Percentiles rank a stretch among this genome's conserved stretches.
Evolutionary conservation across 768 basidiomycete species (phyloP).

Genomic region (Piloderma croceum): DNA sequence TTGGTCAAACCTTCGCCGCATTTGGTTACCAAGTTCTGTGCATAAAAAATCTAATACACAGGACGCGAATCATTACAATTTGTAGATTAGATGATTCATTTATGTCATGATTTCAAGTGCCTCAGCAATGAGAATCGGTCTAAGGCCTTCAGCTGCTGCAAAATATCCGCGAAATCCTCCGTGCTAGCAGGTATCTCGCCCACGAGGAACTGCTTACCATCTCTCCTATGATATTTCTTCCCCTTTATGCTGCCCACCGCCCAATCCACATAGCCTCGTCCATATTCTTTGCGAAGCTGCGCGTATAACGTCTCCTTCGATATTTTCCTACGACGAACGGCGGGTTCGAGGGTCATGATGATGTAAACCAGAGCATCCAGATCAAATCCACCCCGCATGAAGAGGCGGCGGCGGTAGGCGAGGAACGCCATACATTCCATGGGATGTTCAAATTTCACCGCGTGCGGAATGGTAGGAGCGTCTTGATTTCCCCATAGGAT

Average conservation of each 20-base stretch:
- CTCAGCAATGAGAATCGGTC: too few relatives aligned
- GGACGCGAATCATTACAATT: too few relatives aligned
- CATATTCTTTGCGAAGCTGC: background rate
- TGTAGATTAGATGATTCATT: too few relatives aligned
- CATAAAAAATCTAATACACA: too few relatives aligned
- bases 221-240: background rate
- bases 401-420: constrained; percentile 1
- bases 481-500: constrained; percentile 4
- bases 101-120: too few relatives aligned
- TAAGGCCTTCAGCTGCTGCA: background rate
- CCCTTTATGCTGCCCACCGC: background rate
- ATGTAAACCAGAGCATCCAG: constrained; percentile 1
- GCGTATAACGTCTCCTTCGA: background rate
- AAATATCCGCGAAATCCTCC: background rate
- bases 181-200: background rate
- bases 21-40: too few relatives aligned
- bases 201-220: background rate
- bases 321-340: constrained; percentile 1
- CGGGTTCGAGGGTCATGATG: constrained; percentile 3
- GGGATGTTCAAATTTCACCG: background rate
- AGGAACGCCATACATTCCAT: background rate
- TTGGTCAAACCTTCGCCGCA: too few relatives aligned
- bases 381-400: background rate
- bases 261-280: background rate
- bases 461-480: background rate